phyloP scores from a whole-genome alignment of 495 filamentous ascomycete genomes.

The Penicillium simplicissimum region DNA sequence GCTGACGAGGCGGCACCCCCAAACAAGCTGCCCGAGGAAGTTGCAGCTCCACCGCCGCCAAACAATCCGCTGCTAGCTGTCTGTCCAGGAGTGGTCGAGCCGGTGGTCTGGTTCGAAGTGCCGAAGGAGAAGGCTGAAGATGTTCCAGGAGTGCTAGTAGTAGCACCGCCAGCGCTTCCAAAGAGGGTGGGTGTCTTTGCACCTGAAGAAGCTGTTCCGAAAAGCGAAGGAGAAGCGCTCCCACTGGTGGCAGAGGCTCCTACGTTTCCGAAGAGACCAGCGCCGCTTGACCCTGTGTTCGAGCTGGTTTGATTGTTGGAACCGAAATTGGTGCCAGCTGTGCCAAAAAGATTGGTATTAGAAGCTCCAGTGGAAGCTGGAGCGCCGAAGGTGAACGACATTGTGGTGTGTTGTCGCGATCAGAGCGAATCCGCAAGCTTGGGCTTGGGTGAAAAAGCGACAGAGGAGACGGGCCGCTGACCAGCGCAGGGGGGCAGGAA shows the following conservation, averaged over 20 bases:
- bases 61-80: slow-evolving; percentile 49
- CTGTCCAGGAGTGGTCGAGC: slow-evolving; percentile 37
- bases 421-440: slow-evolving; percentile 21
- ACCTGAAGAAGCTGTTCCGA: slow-evolving; percentile 33
- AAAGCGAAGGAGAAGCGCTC: slow-evolving; percentile 34
- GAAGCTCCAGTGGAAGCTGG: slow-evolving; percentile 38
- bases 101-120: slow-evolving; percentile 29
- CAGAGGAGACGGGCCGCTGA: slow-evolving; percentile 23
- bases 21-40: slow-evolving; percentile 38
- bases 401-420: slow-evolving; percentile 26
- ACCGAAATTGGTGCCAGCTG: slow-evolving; percentile 36
- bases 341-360: slow-evolving; percentile 42
- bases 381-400: slow-evolving; percentile 41
- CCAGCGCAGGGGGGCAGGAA: slow-evolving; percentile 14
- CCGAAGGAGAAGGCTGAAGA: slow-evolving; percentile 48
- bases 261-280: slow-evolving; percentile 48
- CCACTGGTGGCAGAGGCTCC: slow-evolving; percentile 40
- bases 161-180: slow-evolving; percentile 29
- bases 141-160: slow-evolving; percentile 24
- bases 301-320: slow-evolving; percentile 35
- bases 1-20: slow-evolving; percentile 33
- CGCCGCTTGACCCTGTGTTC: slow-evolving; percentile 32
- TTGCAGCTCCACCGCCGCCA: slow-evolving; percentile 37
- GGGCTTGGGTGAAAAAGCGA: slow-evolving; percentile 26
- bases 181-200: slow-evolving; percentile 36